These are phyloP conservation scores for Penicillium alfredii DNA, from an alignment of 495 filamentous ascomycete species.

Conservation along the genomic window DNA sequence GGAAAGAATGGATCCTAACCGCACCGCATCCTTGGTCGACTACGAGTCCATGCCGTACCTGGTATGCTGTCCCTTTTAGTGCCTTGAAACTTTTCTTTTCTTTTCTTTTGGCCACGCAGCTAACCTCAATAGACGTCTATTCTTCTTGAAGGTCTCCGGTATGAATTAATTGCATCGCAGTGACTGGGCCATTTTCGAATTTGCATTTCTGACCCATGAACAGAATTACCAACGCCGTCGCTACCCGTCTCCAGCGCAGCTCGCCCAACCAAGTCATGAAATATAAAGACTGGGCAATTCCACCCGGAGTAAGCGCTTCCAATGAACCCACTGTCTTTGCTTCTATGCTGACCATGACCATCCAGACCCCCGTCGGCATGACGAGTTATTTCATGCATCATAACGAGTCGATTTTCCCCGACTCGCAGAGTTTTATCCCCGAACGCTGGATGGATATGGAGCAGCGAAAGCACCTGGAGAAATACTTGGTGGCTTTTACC, in stretches of 20 bases:
- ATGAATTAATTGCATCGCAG: too few species aligned
- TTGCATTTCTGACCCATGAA: neutral
- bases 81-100: neutral
- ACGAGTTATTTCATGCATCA: conserved; percentile 35
- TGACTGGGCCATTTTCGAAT: too few species aligned
- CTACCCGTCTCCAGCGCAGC: conserved; percentile 30
- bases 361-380: conserved; percentile 38
- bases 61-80: too few species aligned
- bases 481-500: conserved; percentile 43
- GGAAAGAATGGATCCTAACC: conserved; percentile 12
- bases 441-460: conserved; percentile 37
- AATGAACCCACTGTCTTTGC: too few species aligned
- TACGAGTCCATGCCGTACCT: conserved; percentile 34
- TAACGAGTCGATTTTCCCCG: conserved; percentile 35
- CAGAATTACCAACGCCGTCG: conserved; percentile 27
- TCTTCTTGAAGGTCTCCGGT: conserved; percentile 32
- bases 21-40: conserved; percentile 20
- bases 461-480: conserved; percentile 31
- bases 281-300: conserved; percentile 42
- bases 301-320: conserved; percentile 34
- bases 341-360: neutral
- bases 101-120: neutral
- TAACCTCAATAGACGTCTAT: conserved; percentile 17
- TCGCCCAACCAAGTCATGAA: conserved; percentile 28
- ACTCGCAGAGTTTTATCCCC: conserved; percentile 35